Conservation (phyloP, 2,329 filamentous ascomycete genomes). For the Clarireedia homoeocarpa region DNA sequence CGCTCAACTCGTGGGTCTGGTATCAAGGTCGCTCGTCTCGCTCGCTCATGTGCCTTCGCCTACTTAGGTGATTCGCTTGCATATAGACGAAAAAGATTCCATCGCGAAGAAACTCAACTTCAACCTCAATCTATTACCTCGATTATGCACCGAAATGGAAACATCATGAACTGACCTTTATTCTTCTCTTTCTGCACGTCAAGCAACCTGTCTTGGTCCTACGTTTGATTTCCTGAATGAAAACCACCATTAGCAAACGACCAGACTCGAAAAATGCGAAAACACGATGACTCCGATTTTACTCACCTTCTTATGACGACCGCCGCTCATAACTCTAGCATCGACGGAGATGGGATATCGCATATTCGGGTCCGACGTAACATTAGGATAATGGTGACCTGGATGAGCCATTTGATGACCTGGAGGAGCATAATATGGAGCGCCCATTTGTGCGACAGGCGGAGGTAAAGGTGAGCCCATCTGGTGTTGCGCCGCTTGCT, state of each 20-base stretch:
- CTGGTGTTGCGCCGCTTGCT: constrained; percentile 27
- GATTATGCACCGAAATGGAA: constrained; percentile 13
- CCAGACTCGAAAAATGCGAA: constrained; percentile 8
- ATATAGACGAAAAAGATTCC: constrained; percentile 28
- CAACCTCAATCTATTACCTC: constrained; percentile 17
- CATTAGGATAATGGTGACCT: constrained; percentile 38
- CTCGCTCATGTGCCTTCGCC: constrained; percentile 29
- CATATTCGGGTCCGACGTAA: constrained; percentile 41
- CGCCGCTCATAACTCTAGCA: constrained; percentile 49
- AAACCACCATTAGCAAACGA: constrained; percentile 20
- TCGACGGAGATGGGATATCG: constrained; percentile 49
- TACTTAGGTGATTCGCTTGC: constrained; percentile 32
- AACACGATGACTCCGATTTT: constrained; percentile 2
- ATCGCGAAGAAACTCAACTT: constrained; percentile 27
- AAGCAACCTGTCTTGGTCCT: constrained; percentile 68
- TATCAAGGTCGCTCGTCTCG: constrained; percentile 13
- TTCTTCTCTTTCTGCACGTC: constrained; percentile 57
- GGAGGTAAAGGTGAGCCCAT: constrained; percentile 48
- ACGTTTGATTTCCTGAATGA: constrained; percentile 58
- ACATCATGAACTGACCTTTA: constrained; percentile 52
- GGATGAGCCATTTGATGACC: constrained; percentile 31
- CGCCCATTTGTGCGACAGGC: constrained; percentile 40
- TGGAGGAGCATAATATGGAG: constrained; percentile 41
- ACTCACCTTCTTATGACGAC: constrained; percentile 46
- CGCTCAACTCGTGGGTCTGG: constrained; percentile 9